Evolutionary conservation across 257 asterid species (phyloP).

Genomic region (Osmanthus fragrans): DNA sequence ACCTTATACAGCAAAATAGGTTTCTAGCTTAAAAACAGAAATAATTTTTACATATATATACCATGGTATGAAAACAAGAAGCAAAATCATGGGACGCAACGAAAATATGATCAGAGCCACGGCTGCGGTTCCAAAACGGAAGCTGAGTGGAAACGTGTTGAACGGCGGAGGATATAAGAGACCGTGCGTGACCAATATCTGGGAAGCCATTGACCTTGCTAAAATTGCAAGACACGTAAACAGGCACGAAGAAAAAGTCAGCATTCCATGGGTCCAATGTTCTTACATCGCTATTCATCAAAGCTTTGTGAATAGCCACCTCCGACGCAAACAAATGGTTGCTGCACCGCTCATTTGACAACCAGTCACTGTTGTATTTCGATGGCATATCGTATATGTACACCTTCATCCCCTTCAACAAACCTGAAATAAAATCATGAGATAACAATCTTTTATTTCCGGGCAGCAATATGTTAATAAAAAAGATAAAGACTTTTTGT

Average conservation of each 20-base stretch:
- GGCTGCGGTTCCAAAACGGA: slow-evolving; percentile 86
- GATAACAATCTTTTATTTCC: background rate
- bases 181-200: slow-evolving; percentile 85
- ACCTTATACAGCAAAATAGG: too few species aligned
- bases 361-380: slow-evolving; percentile 71
- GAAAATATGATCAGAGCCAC: slow-evolving; percentile 72
- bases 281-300: slow-evolving; percentile 43
- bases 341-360: slow-evolving; percentile 59
- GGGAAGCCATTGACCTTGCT: slow-evolving; percentile 90
- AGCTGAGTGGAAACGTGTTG: slow-evolving; percentile 43
- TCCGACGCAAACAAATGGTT: slow-evolving; percentile 82
- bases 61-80: slow-evolving; percentile 74
- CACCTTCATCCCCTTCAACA: slow-evolving; percentile 51
- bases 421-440: slow-evolving; percentile 27
- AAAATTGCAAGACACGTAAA: slow-evolving; percentile 86
- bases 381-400: slow-evolving; percentile 73
- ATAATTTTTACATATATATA: slow-evolving; percentile 18
- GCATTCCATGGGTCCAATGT: slow-evolving; percentile 65
- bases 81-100: slow-evolving; percentile 79
- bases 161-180: slow-evolving; percentile 58
- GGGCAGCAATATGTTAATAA: background rate
- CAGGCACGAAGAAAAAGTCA: slow-evolving; percentile 88
- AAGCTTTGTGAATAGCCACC: slow-evolving; percentile 77
- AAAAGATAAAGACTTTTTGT: background rate
- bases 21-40: background rate